Percentiles rank a stretch among this genome's conserved stretches.
Evolutionary conservation across 1,139 yeast genomes (phyloP).

Genomic region (Candida tropicalis): DNA sequence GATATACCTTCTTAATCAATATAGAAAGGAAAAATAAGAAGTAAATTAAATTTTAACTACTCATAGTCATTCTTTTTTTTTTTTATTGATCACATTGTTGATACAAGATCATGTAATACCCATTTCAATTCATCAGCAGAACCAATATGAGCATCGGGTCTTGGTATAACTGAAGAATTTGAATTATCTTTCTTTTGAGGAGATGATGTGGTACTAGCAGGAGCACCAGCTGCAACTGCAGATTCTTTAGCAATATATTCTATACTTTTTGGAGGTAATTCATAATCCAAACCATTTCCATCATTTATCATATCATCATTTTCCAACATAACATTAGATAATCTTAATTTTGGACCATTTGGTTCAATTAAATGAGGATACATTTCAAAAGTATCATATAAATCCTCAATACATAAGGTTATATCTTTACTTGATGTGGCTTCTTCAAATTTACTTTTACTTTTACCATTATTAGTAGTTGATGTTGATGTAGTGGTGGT

Average conservation of each 20-base stretch:
- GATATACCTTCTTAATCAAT: slow-evolving; percentile 19
- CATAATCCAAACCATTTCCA: slow-evolving; percentile 38
- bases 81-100: slow-evolving; percentile 30
- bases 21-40: background rate
- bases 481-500: background rate
- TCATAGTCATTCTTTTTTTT: too few species aligned
- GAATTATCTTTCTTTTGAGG: background rate
- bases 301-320: slow-evolving; percentile 54
- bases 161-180: slow-evolving; percentile 10
- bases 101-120: slow-evolving; percentile 62
- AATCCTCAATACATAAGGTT: slow-evolving; percentile 64
- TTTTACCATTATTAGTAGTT: background rate
- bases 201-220: background rate
- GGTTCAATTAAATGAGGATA: slow-evolving; percentile 72
- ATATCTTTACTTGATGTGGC: slow-evolving; percentile 25
- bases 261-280: slow-evolving; percentile 37
- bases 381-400: slow-evolving; percentile 62
- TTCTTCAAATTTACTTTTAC: slow-evolving; percentile 1
- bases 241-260: slow-evolving; percentile 12
- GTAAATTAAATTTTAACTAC: too few species aligned
- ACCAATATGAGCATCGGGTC: slow-evolving; percentile 48
- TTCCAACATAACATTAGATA: slow-evolving; percentile 54
- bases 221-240: background rate
- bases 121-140: slow-evolving; percentile 70
- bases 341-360: slow-evolving; percentile 57